Evolutionary conservation across 805 yeast genomes (phyloP).

Genomic region (Wickerhamomyces chaumierensis): DNA sequence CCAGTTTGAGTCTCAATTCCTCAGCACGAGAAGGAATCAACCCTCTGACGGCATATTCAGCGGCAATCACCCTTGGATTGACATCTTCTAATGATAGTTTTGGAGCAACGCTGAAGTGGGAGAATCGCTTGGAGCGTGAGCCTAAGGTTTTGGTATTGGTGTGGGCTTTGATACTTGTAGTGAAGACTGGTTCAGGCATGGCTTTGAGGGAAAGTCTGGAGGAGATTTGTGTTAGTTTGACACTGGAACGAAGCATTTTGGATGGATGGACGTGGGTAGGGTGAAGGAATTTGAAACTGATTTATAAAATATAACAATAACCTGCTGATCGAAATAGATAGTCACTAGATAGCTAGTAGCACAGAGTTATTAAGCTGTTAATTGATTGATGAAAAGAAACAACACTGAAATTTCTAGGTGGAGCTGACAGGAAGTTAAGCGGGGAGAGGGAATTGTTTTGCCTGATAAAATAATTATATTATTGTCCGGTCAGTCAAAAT

Average conservation of each 20-base stretch:
- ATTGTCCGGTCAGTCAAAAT: too few species aligned
- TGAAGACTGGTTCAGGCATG: too few species aligned
- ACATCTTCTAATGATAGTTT: slow-evolving; percentile 38
- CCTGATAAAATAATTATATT: too few species aligned
- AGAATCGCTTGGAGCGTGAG: neutral
- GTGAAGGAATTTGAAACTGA: too few species aligned
- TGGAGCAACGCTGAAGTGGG: slow-evolving; percentile 19
- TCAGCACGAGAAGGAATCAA: slow-evolving; percentile 90
- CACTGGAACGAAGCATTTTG: neutral
- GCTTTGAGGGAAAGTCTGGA: neutral
- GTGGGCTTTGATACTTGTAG: neutral
- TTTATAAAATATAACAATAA: too few species aligned
- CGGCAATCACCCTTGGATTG: slow-evolving; percentile 66
- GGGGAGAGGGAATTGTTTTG: too few species aligned
- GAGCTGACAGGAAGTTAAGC: too few species aligned
- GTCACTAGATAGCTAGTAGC: too few species aligned
- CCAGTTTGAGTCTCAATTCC: slow-evolving; percentile 51
- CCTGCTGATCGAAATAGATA: too few species aligned
- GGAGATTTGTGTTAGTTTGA: neutral
- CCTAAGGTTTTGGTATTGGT: neutral
- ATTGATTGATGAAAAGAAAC: too few species aligned
- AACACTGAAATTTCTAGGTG: too few species aligned
- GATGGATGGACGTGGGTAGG: slow-evolving; percentile 8
- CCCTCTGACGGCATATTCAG: slow-evolving; percentile 96
- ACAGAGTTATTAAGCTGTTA: too few species aligned